Base-by-base conservation (phyloP, 1,284 basidiomycete species). In the Inonotus obliquus region DNA sequence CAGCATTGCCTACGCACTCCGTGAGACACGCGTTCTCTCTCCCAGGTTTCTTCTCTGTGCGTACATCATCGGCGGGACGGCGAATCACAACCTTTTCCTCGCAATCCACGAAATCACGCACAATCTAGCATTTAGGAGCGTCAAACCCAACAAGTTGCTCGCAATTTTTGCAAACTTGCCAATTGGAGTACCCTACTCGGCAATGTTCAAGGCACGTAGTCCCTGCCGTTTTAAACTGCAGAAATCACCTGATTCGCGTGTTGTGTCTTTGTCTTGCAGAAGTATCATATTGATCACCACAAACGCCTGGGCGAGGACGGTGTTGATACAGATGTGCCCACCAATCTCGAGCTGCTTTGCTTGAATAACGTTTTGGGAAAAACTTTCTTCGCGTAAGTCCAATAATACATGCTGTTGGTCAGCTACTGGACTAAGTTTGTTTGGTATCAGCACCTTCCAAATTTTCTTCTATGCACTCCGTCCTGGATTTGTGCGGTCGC, bases 101-200 rank as follows among this genome's bases (percentile, higher is more conserved):
- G 94, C 96, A 25, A 97, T 99, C 61, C 96, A 99, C 73, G 96
- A 99, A 72, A 98, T 99, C 67, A 98, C 96, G 1, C 96, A 99
- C 75, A 98, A 98, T 72, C 82, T 99, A 38, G 96, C 94, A 2
- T 99, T 98, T 78, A 85, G 83, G 66, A 81, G 89, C 29, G 85
- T 98, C 53, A 78, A 78, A 47, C 84, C 89, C 4, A 99, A 99
- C 77, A 95, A 96, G 70, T 70, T 85, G 4, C 80, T 97, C 35
- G 94, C 97, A 0, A 88, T 98, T 66, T 84, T 95, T 60, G 91
- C 94, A 4, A 99, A 99, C 72, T 71, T 96, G 38, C 91, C 94
- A 0, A 98, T 98, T 62, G 95, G 91, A 1, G 84, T 99, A 14
- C 97, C 96, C 0, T 99, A 98, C 73, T 91, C 92, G 19, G 94